Base-by-base conservation (phyloP, 495 filamentous ascomycete species). In the Podospora comata region DNA sequence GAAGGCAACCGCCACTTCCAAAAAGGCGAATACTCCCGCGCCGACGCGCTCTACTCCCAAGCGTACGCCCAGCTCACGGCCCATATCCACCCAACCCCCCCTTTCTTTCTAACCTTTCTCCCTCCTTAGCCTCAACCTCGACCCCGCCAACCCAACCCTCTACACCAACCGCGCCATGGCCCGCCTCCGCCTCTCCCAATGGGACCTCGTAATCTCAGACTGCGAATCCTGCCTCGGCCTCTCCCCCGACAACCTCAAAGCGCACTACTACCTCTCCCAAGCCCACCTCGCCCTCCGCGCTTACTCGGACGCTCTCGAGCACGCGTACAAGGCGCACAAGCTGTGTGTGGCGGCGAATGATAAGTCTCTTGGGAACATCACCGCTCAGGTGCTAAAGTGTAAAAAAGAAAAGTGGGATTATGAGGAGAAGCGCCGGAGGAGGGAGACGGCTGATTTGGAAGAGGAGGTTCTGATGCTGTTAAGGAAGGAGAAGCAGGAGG, bases 141-240 rank as follows among this genome's bases (percentile, higher is more conserved):
- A 93, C 75, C 79, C 84, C 5, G 78, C 73, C 6, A 91, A 90
- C 73, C 83, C 86, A 1, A 75, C 86, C 4, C 82, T 91, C 60
- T 93, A 88, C 82, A 96, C 94, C 32, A 99, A 99, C 81, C 91
- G 95, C 63, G 91, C 94, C 55, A 89, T 97, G 78, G 88, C 92
- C 13, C 89, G 94, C 57, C 81, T 95, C 57, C 88, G 87, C 73
- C 84, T 96, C n/a, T 74, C 57, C 77, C 82, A 83, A 72, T 93
- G 88, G 85, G 84, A 91, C n/a, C 84, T 77, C n/a, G 92, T 90
- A 32, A 89, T 96, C 70, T 83, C 87, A 53, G 95, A 97, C 79
- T 94, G 93, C 71, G 76, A 89, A 26, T 80, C 84, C 55, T 89
- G 91, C 62, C 89, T 99, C 67, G 81, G 87, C 4, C 83, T 97